These are phyloP conservation scores for Podospora bellae-mahoneyi DNA, from an alignment of 495 filamentous ascomycete species.

Conservation along the genomic window DNA sequence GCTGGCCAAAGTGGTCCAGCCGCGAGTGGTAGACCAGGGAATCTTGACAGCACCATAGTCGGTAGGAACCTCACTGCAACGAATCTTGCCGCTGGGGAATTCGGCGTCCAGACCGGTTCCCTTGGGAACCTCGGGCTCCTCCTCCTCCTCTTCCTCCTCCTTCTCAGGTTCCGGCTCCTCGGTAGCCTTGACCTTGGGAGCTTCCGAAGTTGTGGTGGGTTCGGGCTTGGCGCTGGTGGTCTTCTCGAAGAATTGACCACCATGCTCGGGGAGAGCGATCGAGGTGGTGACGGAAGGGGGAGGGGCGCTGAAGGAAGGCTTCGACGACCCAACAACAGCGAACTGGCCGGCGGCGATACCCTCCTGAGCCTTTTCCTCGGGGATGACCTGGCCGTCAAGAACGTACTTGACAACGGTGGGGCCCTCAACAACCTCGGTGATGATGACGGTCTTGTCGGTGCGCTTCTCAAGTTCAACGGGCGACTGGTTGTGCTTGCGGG, in stretches of 20 bases:
- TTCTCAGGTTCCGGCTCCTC: constrained; percentile 13
- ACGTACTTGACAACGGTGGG: constrained; percentile 59
- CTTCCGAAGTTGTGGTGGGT: constrained; percentile 8
- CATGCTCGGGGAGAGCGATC: constrained; percentile 17
- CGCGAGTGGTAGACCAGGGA: constrained; percentile 62
- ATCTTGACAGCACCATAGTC: constrained; percentile 76
- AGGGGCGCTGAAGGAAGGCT: constrained; percentile 42
- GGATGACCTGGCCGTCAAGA: constrained; percentile 54
- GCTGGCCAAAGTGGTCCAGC: constrained; percentile 78
- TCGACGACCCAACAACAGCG: constrained; percentile 48
- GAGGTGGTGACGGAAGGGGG: constrained; percentile 31
- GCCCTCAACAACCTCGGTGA: constrained; percentile 38
- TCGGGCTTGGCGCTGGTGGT: constrained; percentile 19
- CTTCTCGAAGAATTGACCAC: constrained; percentile 38
- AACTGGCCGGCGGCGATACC: constrained; percentile 58
- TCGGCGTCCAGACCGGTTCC: constrained; percentile 58
- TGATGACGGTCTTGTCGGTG: constrained; percentile 31
- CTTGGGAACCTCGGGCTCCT: constrained; percentile 14
- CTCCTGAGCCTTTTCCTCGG: constrained; percentile 54
- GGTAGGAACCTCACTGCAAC: constrained; percentile 73
- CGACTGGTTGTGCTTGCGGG: constrained; percentile 34
- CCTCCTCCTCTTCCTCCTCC: background rate
- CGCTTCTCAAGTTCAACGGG: constrained; percentile 39
- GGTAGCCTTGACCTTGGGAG: constrained; percentile 14
- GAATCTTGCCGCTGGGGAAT: constrained; percentile 74